phyloP scores from a whole-genome alignment of 306 rosid genomes.

The Cicer bijugum region DNA sequence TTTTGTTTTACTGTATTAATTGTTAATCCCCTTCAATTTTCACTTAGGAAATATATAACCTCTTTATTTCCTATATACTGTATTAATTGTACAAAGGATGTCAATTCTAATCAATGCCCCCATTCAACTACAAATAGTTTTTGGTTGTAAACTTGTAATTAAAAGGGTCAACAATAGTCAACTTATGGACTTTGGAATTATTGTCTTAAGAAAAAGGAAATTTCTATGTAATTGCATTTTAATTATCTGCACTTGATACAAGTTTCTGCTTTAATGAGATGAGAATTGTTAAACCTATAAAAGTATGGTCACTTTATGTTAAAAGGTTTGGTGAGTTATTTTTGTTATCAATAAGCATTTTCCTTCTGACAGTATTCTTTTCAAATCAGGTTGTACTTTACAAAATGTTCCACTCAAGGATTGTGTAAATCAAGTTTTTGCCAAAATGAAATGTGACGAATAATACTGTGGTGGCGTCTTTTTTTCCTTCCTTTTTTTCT shows the following conservation, averaged over 20 bases:
- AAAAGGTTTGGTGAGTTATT: slow-evolving; percentile 21
- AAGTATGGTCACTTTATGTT: slow-evolving; percentile 26
- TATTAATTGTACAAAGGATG: slow-evolving; percentile 19
- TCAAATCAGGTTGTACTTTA: slow-evolving; percentile 30
- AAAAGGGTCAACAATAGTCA: slow-evolving; percentile 10
- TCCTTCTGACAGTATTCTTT: slow-evolving; percentile 19
- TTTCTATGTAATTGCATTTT: slow-evolving; percentile 33
- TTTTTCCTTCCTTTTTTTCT: slow-evolving; percentile 7
- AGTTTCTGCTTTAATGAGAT: slow-evolving; percentile 22
- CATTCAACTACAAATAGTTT: slow-evolving; percentile 32
- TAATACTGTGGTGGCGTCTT: not conserved
- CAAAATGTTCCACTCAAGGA: slow-evolving; percentile 16
- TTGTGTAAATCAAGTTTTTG: slow-evolving; percentile 12
- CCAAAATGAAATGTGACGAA: slow-evolving; percentile 5
- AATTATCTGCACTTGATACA: slow-evolving; percentile 4
- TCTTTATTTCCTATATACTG: not conserved
- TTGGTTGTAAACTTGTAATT: slow-evolving; percentile 17
- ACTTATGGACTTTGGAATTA: not conserved
- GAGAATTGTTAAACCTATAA: not conserved
- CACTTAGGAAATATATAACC: slow-evolving; percentile 24
- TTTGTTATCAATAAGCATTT: slow-evolving; percentile 9
- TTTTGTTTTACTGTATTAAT: slow-evolving; percentile 12
- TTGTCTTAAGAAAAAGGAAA: not conserved
- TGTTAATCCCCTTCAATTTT: slow-evolving; percentile 26
- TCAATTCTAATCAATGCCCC: slow-evolving; percentile 30